Conservation (phyloP, 1,284 basidiomycete species). For the Anthracocystis setariae region DNA sequence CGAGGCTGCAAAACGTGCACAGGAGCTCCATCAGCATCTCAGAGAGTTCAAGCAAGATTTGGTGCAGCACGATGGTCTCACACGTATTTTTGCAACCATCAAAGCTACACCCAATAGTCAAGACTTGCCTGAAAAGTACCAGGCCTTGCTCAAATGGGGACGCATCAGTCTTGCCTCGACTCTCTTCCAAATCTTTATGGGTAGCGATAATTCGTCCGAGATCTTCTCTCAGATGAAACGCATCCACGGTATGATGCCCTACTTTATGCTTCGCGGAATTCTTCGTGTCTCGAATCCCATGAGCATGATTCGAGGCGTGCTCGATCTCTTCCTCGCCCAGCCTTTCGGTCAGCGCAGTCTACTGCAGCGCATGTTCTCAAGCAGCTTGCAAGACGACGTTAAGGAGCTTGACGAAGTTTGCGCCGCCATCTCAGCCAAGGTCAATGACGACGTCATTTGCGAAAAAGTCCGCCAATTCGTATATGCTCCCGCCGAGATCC, state of each 20-base stretch:
- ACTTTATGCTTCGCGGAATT: constrained; percentile 92
- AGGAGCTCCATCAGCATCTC: constrained; percentile 84
- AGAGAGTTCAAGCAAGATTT: constrained; percentile 90
- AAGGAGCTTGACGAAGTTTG: constrained; percentile 85
- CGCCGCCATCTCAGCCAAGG: constrained; percentile 82
- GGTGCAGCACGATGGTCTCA: constrained; percentile 78
- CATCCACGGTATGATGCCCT: constrained; percentile 95
- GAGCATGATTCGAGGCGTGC: constrained; percentile 87
- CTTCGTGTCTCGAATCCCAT: constrained; percentile 95
- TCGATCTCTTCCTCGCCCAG: constrained; percentile 96
- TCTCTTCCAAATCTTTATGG: constrained; percentile 92
- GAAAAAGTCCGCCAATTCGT: constrained; percentile 88
- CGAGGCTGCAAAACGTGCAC: constrained; percentile 87
- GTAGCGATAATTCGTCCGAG: constrained; percentile 90
- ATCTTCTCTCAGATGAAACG: constrained; percentile 87
- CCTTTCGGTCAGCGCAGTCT: constrained; percentile 94
- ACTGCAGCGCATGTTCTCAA: constrained; percentile 85
- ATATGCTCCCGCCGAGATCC: constrained; percentile 85
- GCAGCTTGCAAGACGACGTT: constrained; percentile 88
- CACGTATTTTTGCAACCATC: constrained; percentile 85
- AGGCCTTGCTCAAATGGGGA: constrained; percentile 93
- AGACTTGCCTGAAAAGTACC: constrained; percentile 84
- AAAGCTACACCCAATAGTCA: constrained; percentile 81
- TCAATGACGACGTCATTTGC: constrained; percentile 86
- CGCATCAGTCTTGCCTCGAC: constrained; percentile 87